These are phyloP conservation scores for Leucosporidium creatinivorum DNA, from an alignment of 768 basidiomycete genomes.

Conservation along the genomic window DNA sequence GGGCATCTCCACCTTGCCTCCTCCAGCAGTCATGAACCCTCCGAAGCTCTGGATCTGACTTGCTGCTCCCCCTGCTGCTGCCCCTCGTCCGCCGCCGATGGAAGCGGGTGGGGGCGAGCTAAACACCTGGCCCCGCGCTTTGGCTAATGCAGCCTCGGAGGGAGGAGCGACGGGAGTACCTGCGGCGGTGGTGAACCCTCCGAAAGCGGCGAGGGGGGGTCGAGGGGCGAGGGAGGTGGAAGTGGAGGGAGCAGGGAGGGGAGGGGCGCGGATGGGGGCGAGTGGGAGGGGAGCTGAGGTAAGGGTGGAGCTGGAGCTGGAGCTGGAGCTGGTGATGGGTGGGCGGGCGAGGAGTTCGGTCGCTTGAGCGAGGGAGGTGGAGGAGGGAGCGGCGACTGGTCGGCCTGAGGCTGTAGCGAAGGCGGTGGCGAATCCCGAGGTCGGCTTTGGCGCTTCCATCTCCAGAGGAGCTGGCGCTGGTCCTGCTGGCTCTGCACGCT, in stretches of 20 bases:
- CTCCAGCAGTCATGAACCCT: not conserved
- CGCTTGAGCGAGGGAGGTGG: not conserved
- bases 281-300: not conserved
- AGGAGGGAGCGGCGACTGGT: not conserved
- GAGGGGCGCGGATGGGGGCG: slow-evolving; percentile 3
- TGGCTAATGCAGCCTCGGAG: not conserved
- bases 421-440: not conserved
- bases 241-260: not conserved
- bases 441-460: too few relatives aligned
- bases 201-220: not conserved
- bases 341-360: not conserved
- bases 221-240: not conserved
- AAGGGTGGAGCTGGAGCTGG: too few relatives aligned
- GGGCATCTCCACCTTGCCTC: not conserved
- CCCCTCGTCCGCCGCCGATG: not conserved
- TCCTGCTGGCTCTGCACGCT: not conserved
- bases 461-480: too few relatives aligned
- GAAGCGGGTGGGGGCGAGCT: not conserved
- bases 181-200: slow-evolving; percentile 7
- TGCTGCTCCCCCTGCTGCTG: too few relatives aligned
- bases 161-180: not conserved
- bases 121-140: not conserved
- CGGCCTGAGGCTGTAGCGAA: too few relatives aligned
- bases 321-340: not conserved
- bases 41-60: slow-evolving; percentile 2